These are phyloP conservation scores for Strigomonas culicis DNA, from an alignment of 208 protist species.

Conservation along the genomic window DNA sequence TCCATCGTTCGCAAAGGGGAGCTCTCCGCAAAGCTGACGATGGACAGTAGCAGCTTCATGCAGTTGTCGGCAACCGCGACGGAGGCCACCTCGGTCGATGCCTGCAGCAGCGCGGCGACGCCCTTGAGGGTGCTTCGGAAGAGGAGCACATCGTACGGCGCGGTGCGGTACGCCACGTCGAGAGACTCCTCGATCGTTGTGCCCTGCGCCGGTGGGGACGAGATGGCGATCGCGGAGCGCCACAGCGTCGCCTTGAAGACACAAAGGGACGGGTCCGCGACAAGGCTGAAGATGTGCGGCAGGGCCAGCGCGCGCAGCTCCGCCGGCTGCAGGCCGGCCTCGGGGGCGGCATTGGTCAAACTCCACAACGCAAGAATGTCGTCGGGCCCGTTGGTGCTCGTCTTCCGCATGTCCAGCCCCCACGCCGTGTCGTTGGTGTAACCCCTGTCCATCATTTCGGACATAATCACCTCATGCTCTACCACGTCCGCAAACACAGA, in stretches of 20 bases:
- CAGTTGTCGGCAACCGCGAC: conserved; percentile 30
- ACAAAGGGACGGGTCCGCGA: too few species aligned
- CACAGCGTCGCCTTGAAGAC: too few species aligned
- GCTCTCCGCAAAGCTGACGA: conserved; percentile 16
- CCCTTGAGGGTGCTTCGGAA: conserved; percentile 30
- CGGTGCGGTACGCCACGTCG: too few species aligned
- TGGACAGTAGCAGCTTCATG: conserved; percentile 12
- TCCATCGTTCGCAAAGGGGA: too few species aligned
- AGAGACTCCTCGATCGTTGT: too few species aligned
- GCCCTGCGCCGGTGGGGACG: too few species aligned
- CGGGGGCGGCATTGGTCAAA: too few species aligned
- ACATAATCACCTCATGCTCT: conserved; percentile 90
- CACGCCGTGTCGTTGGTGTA: conserved; percentile 83
- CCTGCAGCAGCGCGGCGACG: conserved; percentile 22
- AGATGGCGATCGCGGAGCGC: too few species aligned
- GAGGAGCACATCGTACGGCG: conserved; percentile 22
- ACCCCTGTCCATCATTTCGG: conserved; percentile 78
- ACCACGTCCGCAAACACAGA: conserved; percentile 93
- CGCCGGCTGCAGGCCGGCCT: too few species aligned
- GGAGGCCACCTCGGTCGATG: conserved; percentile 17
- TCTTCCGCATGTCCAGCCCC: conserved; percentile 58
- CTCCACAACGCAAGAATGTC: neutral
- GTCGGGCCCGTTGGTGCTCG: conserved; percentile 1
- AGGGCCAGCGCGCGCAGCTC: too few species aligned
- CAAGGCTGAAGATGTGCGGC: too few species aligned